These are phyloP conservation scores for Myriosclerotinia curreyana DNA, from an alignment of 2,329 filamentous ascomycete species.

Conservation along the genomic window DNA sequence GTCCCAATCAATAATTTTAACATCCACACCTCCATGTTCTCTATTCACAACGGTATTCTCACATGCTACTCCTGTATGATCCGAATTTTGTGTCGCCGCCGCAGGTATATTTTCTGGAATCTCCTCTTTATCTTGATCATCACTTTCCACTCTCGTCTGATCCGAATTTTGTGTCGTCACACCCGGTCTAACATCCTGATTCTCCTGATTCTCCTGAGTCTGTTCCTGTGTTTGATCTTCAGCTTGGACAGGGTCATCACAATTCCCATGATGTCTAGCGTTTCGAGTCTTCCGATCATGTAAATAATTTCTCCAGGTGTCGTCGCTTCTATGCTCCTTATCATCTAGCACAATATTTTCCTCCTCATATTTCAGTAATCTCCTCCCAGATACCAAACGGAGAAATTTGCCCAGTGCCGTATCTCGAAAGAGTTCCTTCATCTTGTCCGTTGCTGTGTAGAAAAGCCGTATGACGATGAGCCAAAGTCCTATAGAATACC, in stretches of 20 bases:
- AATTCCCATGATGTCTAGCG: background rate
- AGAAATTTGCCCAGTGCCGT: background rate
- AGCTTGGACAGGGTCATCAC: background rate
- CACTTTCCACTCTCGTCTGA: too few species aligned
- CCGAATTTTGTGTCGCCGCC: background rate
- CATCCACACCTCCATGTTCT: constrained; percentile 41
- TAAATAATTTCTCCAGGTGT: constrained; percentile 4
- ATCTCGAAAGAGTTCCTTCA: constrained; percentile 18
- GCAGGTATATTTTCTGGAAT: background rate
- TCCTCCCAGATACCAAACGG: background rate
- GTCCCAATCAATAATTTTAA: constrained; percentile 43
- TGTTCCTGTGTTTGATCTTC: too few species aligned
- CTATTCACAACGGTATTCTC: constrained; percentile 40
- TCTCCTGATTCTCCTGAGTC: too few species aligned
- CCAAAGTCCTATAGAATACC: too few species aligned
- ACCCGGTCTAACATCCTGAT: background rate
- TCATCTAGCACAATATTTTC: background rate
- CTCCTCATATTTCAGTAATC: constrained; percentile 6
- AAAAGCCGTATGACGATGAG: too few species aligned
- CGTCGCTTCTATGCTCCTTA: background rate
- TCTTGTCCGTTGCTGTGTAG: background rate
- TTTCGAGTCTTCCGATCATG: constrained; percentile 1
- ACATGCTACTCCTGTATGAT: background rate
- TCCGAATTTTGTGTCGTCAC: background rate
- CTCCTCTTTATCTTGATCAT: background rate